Evolutionary conservation across 768 basidiomycete species (phyloP), one percentile per base, ranked within the genome.

Genomic region (Hericium erinaceus): DNA sequence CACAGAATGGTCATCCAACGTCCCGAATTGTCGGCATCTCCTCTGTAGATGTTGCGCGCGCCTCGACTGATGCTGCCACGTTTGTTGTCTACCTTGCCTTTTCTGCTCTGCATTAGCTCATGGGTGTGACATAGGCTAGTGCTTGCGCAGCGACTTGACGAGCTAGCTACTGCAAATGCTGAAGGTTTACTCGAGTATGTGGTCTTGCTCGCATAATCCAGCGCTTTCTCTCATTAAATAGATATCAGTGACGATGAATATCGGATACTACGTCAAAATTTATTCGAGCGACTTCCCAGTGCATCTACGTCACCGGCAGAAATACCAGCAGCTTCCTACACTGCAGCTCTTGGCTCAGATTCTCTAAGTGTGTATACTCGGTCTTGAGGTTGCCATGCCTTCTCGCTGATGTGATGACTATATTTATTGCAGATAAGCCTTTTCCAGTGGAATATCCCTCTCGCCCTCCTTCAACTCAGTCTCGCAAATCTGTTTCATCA

Each of bases 61-160:
- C 58, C 11, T 63, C 62, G 5, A 59, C 60, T 26, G 56, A 61
- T 18, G 60, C 58, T 10, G 39, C 50, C 26, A 63, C 62, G 62
- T 56, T 48, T n/a, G 56, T 64, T 15, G 38, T 58, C 52, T 28
- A 58, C 54, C 49, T 56, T 58, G 60, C 52, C 57, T 57, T 65
- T 65, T 54, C 60, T 57, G 49, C 37, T 46, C 28, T 4, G 33
- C 49, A 33, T 58, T 39, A 39, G 39, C 60, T 67, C 58, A 51
- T 39, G 55, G 56, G 58, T 58, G 50, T 65, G 65, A 61, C 60
- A 39, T 61, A 92, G 89, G 57, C 75, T 82, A 59, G 86, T 86
- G 22, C 77, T 93, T 61, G 89, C 90, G 16, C 85, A 91, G 72
- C 80, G 87, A 58, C 77, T 93, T 61, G 82, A 89, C 60, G 91